These are phyloP conservation scores for Amoebophrya sp. DNA, from an alignment of 169 alveolate species.

Conservation along the genomic window DNA sequence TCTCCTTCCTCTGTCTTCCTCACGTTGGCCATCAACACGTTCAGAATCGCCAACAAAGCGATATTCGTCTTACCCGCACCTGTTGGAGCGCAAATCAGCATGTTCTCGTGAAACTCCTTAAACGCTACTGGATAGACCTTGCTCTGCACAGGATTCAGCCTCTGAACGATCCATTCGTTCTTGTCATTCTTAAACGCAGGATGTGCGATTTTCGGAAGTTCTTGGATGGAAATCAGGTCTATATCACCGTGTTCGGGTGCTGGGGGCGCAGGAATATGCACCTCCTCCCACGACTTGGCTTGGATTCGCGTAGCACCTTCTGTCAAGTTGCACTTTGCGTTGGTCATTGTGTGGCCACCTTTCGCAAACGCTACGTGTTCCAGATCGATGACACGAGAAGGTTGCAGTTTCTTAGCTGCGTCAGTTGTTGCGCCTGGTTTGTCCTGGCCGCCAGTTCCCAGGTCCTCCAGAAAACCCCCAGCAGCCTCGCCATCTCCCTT, in stretches of 20 bases:
- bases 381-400: conserved; percentile 61
- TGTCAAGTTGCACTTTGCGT: conserved; percentile 55
- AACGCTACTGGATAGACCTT: conserved; percentile 87
- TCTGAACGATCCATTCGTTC: conserved; percentile 46
- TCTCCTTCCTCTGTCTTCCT: conserved; percentile 38
- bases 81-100: conserved; percentile 98
- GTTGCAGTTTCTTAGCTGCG: conserved; percentile 18
- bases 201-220: conserved; percentile 91
- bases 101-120: conserved; percentile 81
- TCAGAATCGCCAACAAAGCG: conserved; percentile 93
- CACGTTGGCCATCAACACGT: conserved; percentile 69
- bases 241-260: conserved; percentile 39
- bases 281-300: conserved; percentile 61
- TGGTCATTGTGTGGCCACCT: conserved; percentile 80
- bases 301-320: not conserved
- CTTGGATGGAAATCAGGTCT: conserved; percentile 39
- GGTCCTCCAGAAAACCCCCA: too few species aligned
- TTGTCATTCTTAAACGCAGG: conserved; percentile 74
- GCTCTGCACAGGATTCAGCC: conserved; percentile 89
- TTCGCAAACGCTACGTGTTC: conserved; percentile 68
- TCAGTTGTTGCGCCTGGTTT: too few species aligned
- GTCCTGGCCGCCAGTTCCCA: too few species aligned
- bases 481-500: conserved; percentile 20
- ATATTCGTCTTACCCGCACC: conserved; percentile 99
- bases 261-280: conserved; percentile 63